These are phyloP conservation scores for Colletotrichum sp. DNA, from an alignment of 2,329 filamentous ascomycete genomes.

Conservation along the genomic window DNA sequence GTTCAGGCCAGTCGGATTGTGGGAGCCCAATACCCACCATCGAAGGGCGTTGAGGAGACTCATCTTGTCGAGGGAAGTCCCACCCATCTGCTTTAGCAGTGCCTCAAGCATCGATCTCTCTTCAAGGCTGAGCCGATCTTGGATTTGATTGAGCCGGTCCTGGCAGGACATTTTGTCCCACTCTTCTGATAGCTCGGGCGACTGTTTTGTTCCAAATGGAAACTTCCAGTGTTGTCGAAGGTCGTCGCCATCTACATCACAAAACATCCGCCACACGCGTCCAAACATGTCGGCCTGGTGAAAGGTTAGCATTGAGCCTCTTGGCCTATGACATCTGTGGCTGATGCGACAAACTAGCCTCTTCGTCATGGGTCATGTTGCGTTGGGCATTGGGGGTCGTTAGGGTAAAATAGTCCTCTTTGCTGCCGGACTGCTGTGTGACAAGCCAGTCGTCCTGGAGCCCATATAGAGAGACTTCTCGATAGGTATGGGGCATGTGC, in stretches of 20 bases:
- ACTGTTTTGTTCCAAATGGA: background rate
- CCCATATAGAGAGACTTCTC: background rate
- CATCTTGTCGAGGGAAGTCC: slow-evolving; percentile 27
- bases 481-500: background rate
- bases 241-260: background rate
- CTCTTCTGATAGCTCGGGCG: background rate
- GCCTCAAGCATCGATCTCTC: slow-evolving; percentile 28
- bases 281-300: slow-evolving; percentile 26
- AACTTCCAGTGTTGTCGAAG: background rate
- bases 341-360: background rate
- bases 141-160: slow-evolving; percentile 32
- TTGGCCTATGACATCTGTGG: fast-evolving
- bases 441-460: background rate
- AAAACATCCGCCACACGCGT: background rate
- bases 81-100: slow-evolving; percentile 28
- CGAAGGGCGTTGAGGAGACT: slow-evolving; percentile 20
- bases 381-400: background rate
- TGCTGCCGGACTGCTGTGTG: background rate
- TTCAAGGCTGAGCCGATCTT: slow-evolving; percentile 28
- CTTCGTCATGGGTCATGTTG: background rate
- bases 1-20: background rate
- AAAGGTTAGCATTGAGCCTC: background rate
- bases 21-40: slow-evolving; percentile 22
- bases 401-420: background rate
- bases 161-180: slow-evolving; percentile 30